phyloP scores from a whole-genome alignment of 2,329 filamentous ascomycete species.

The Ophiostoma sp. region DNA sequence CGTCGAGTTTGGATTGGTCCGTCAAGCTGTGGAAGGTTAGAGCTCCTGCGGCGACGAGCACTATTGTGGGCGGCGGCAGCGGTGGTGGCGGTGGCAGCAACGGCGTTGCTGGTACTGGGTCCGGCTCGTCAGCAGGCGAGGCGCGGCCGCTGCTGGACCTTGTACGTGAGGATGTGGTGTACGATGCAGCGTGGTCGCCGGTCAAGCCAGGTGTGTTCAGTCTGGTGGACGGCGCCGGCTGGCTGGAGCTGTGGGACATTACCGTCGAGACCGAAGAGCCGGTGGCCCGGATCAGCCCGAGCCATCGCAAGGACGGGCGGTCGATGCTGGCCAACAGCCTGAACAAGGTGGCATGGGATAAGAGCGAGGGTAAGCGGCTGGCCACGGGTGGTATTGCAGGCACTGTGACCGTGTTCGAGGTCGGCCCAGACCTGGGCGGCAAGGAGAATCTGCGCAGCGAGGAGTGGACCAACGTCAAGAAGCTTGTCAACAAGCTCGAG shows the following conservation, averaged over 20 bases:
- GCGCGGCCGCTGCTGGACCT: conserved; percentile 81
- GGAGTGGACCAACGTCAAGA: conserved; percentile 92
- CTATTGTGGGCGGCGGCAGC: conserved; percentile 44
- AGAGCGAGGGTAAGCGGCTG: conserved; percentile 75
- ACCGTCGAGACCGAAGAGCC: conserved; percentile 90
- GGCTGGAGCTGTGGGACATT: conserved; percentile 91
- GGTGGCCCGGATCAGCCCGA: conserved; percentile 71
- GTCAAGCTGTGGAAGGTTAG: conserved; percentile 96
- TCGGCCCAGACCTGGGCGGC: conserved; percentile 75
- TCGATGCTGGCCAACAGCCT: conserved; percentile 75
- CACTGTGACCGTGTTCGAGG: conserved; percentile 86
- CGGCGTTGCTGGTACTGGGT: conserved; percentile 20
- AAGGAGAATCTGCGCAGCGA: conserved; percentile 76
- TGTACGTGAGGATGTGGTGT: conserved; percentile 90
- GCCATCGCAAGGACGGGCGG: conserved; percentile 56
- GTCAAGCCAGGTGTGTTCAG: conserved; percentile 92
- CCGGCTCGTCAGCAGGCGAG: conserved; percentile 29
- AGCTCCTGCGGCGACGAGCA: conserved; percentile 63
- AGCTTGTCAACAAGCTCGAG: conserved; percentile 72
- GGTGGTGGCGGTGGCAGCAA: conserved; percentile 27
- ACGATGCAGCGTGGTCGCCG: conserved; percentile 93
- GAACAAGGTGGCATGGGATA: conserved; percentile 94
- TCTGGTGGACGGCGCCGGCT: conserved; percentile 86
- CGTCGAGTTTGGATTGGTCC: conserved; percentile 92
- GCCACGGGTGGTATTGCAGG: conserved; percentile 92